Evolutionary conservation across 176 grass and related monocot species (phyloP), one percentile per base, ranked within the genome.

Genomic region (Saccharum officinarum): DNA sequence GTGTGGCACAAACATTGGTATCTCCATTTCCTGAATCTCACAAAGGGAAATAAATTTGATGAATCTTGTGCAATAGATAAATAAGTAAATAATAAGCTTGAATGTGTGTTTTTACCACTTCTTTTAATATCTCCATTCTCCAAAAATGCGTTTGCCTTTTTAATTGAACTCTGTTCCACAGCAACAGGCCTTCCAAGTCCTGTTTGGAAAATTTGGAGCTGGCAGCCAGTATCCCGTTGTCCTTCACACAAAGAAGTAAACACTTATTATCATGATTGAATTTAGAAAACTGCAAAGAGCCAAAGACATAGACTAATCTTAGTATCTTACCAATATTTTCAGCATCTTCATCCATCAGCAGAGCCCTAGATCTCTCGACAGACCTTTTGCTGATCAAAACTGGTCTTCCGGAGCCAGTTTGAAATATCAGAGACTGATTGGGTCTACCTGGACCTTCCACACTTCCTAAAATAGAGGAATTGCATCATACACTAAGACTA

Each of bases 141-240:
- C 41, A 95, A 81, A 80, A 88, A 63, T 75, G 82, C 4, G 81
- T 50, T 73, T 92, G 91, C 87, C 33, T 95, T 98, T 83, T 87
- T 25, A 77, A 90, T 69, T 66, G 93, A 98, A 80, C 78, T 88
- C 34, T 88, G 60, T 50, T 82, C 81, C 44, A 92, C 64, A 25
- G 68, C 47, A 83, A 93, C 87, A 70, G 80, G 50, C 82, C 31
- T 92, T 71, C 95, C 89, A 67, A 83, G 63, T 82, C 91, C 87
- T 77, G 91, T 95, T 82, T 83, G 79, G 65, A 97, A 92, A 71
- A 91, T 25, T 79, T 86, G 88, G 84, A 82, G 80, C 78, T 90
- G 64, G 37, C 17, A 73, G 41, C 71, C 67, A 77, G 86, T 34
- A 77, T 90, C 71, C 37, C 47, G 9, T 85, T 80, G 64, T 73